Conservation (phyloP, 495 filamentous ascomycete genomes). For the Podospora conica region DNA sequence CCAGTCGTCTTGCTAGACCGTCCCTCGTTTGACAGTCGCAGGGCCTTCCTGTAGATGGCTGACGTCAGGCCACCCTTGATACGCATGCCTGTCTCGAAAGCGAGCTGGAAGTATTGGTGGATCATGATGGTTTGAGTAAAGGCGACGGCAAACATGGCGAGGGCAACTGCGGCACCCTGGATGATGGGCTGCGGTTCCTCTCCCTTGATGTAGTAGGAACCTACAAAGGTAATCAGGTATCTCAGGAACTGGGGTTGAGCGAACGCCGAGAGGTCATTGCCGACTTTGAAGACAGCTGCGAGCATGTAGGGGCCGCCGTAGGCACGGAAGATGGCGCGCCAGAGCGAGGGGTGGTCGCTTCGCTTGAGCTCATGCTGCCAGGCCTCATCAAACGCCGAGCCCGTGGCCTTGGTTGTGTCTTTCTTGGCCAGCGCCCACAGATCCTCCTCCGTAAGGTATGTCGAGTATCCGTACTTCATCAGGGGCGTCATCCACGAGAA, state of each 20-base stretch:
- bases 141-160: constrained; percentile 88
- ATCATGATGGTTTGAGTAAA: constrained; percentile 67
- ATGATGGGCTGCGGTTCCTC: constrained; percentile 66
- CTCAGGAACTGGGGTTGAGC: constrained; percentile 87
- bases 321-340: constrained; percentile 79
- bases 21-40: constrained; percentile 89
- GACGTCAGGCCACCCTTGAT: constrained; percentile 86
- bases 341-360: constrained; percentile 70
- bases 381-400: constrained; percentile 57
- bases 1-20: constrained; percentile 86
- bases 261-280: constrained; percentile 79
- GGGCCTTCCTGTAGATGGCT: constrained; percentile 85
- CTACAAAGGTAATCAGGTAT: constrained; percentile 77
- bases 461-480: constrained; percentile 92
- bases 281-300: constrained; percentile 75
- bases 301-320: constrained; percentile 79
- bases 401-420: constrained; percentile 70
- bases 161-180: constrained; percentile 78
- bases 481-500: constrained; percentile 99
- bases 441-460: constrained; percentile 91
- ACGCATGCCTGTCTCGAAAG: constrained; percentile 93
- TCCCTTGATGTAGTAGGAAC: constrained; percentile 67
- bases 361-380: constrained; percentile 76
- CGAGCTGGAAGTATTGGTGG: constrained; percentile 94
- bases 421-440: constrained; percentile 83